A percentile compares a stretch with the other conserved stretches of the same genome.
Conservation (phyloP, 305 asterid species). For the Fraxinus baroniana region DNA sequence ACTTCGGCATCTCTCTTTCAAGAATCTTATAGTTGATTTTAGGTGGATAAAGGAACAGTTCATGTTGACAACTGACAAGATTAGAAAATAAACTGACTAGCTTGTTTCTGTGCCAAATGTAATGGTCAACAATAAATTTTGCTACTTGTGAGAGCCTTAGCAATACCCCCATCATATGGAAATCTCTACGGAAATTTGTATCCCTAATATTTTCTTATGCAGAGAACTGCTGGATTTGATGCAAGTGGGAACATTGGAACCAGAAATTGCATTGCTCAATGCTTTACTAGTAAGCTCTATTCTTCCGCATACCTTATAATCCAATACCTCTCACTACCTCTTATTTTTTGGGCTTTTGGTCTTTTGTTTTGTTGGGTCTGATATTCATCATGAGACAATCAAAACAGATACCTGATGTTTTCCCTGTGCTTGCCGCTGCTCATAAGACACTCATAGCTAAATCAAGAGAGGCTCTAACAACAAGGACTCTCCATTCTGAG, state of each 20-base stretch:
- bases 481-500: slow-evolving; percentile 86
- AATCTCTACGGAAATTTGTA: not conserved
- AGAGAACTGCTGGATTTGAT: slow-evolving; percentile 70
- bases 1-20: not conserved
- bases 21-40: not conserved
- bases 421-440: slow-evolving; percentile 90
- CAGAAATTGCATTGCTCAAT: slow-evolving; percentile 81
- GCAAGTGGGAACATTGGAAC: slow-evolving; percentile 76
- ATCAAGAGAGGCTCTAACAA: slow-evolving; percentile 61
- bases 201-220: slow-evolving; percentile 20
- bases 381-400: not conserved
- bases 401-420: slow-evolving; percentile 72
- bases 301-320: slow-evolving; percentile 6
- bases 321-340: not conserved
- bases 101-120: not conserved
- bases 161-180: not conserved
- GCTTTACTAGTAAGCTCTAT: slow-evolving; percentile 67
- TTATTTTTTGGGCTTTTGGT: not conserved
- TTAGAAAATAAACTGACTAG: not conserved
- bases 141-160: not conserved
- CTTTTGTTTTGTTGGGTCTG: not conserved
- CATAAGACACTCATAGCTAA: slow-evolving; percentile 66
- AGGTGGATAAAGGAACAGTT: not conserved
- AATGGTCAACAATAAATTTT: not conserved
- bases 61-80: not conserved